Base-by-base conservation (phyloP, 176 grass and related monocot species). In the Microstegium vimineum region DNA sequence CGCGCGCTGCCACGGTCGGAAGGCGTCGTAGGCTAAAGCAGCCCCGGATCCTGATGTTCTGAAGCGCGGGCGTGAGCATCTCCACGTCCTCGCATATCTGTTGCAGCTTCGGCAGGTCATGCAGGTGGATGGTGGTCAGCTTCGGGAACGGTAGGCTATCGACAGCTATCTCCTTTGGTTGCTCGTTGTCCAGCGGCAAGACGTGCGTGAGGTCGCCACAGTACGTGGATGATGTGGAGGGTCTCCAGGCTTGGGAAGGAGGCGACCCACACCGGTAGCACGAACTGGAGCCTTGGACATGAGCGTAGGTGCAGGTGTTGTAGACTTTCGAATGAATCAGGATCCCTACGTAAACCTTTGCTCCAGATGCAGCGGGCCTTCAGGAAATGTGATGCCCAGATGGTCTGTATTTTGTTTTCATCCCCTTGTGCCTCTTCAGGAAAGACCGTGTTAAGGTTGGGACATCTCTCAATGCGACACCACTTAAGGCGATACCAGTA, bases 191-290 rank as follows among this genome's bases (percentile, higher is more conserved):
- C 0, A 26, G 45, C 0, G n/a, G 1, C 9, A 87, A 82, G 28
- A 87, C 9, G 1, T 77, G 38, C 4, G 0, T 7, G 18, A 87
- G 79, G 31, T 77, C 25, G 0, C 23, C 73, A 18, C 86, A 87
- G 13, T n/a, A n/a, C n/a, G n/a, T 77, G 41, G 52, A 87, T 71
- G 79, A 87, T 71, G 54, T 82, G 79, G 40, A 87, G 7, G 1
- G 79, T 77, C 52, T 64, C 0, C 32, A 87, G 34, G 40, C 12
- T 64, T 0, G 8, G 38, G 51, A 82, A 87, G 32, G 31, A 32
- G 5, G 0, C 0, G 1, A 3, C 2, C 2, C 13, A 13, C 49
- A 76, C 2, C 0, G 71, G 62, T 0, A 82, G 4, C 15, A 34
- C 51, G 6, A 62, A 69, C 49, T 62, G 36, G 22, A 87, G 78